Conservation (phyloP, 108 stramenopile genomes). For the Nitzschia putrida region DNA sequence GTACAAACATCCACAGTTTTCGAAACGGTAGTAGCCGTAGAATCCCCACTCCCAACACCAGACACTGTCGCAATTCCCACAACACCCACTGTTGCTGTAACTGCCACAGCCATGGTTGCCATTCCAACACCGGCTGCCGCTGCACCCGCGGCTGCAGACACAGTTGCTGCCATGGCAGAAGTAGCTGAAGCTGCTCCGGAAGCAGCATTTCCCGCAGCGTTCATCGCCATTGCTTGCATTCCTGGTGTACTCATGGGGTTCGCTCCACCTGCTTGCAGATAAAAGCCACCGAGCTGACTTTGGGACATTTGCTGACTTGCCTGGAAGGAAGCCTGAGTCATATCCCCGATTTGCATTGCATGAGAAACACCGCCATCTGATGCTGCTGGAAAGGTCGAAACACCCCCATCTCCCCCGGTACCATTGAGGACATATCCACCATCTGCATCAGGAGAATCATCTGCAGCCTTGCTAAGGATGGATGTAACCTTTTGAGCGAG, state of each 20-base stretch:
- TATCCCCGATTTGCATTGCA: background rate
- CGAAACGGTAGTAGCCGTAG: background rate
- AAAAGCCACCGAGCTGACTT: slow-evolving; percentile 4
- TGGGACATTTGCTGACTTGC: background rate
- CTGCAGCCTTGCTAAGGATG: background rate
- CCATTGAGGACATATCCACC: background rate
- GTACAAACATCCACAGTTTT: background rate
- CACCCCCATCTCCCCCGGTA: background rate
- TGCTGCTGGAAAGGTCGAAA: background rate
- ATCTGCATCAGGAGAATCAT: background rate
- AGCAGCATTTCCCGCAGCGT: slow-evolving; percentile 2
- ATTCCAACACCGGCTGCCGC: slow-evolving; percentile 9
- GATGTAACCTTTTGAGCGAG: background rate
- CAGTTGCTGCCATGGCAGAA: background rate
- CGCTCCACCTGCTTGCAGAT: background rate
- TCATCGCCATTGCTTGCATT: slow-evolving; percentile 9
- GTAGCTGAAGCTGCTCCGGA: slow-evolving; percentile 2
- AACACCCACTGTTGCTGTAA: background rate
- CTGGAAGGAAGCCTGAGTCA: background rate
- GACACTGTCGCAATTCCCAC: background rate
- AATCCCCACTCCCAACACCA: background rate
- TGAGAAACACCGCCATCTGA: background rate
- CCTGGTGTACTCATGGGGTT: background rate
- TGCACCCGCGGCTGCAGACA: background rate
- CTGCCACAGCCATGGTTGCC: slow-evolving; percentile 9